Evolutionary conservation across 2,329 filamentous ascomycete species (phyloP), one percentile per base, ranked within the genome.

Genomic region (Aspergillus transmontanensis): DNA sequence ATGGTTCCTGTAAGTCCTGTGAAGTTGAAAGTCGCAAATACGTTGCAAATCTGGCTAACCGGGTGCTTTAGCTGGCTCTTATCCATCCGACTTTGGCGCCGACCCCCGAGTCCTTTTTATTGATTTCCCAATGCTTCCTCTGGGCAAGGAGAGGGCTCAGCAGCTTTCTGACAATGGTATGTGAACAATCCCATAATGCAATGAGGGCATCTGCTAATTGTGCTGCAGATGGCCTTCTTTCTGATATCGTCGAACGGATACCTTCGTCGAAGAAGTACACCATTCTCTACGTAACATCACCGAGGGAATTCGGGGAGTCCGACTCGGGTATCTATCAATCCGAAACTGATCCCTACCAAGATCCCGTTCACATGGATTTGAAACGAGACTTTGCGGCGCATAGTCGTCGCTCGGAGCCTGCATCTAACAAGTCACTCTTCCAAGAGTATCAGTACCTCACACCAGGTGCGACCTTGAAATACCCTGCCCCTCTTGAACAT

Each of bases 391-490:
- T 84, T 61, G 74, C 71, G 57, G 67, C 74, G 6, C 66, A 74
- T 48, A 58, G 61, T 12, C 67, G 67, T 34, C 62, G 77, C 60
- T 78, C 79, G 21, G 73, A 75, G 19, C 83, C 85, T 63, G 72
- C 63, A 26, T 68, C 69, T 32, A 76, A 75, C 45, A 73, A 73
- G 41, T 79, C 81, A 30, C 67, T 83, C 50, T 98, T 99, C 72
- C 91, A 96, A 79, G 93, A 91, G 78, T 99, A 99, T 78, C 91
- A 97, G 76, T 98, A 94, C 81, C 90, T 99, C 70, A 94, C 90
- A 12, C 92, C 93, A 72, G 92, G 92, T 94, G 80, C 71, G 85
- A 81, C 23, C 39, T 36, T 21, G 30, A 36, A 43, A 26, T 48
- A 28, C 5, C 28, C 4, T 48, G 45, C 43, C 26, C 21, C 30